Conservation (phyloP, 129 eudicot species). For the Ambrosia artemisiifolia region DNA sequence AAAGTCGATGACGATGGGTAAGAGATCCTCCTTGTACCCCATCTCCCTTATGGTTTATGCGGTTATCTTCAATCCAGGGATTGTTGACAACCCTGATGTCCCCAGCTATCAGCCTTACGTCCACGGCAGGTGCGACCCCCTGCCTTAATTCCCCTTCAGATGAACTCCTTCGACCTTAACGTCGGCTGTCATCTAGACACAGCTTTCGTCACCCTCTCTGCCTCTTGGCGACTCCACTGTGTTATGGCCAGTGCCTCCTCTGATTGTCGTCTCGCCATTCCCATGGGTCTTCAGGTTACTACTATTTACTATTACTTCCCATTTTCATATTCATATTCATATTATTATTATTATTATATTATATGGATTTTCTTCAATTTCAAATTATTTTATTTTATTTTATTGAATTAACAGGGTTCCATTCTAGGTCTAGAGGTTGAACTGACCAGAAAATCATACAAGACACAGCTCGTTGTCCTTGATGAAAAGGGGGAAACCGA, state of each 20-base stretch:
- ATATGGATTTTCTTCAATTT: background rate
- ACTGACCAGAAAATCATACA: conserved; percentile 37
- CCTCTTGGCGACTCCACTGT: conserved; percentile 81
- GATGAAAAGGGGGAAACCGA: conserved; percentile 46
- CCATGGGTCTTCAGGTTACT: conserved; percentile 72
- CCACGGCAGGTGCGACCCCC: too few relatives aligned
- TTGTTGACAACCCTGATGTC: conserved; percentile 80
- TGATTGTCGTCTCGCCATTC: conserved; percentile 75
- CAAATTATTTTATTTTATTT: background rate
- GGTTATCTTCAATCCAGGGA: conserved; percentile 53
- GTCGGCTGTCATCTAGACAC: conserved; percentile 57
- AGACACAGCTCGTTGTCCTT: conserved; percentile 36
- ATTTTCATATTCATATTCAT: too few relatives aligned
- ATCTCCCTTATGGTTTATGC: conserved; percentile 69
- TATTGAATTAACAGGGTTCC: conserved; percentile 81
- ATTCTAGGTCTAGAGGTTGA: conserved; percentile 79
- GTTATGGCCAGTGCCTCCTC: conserved; percentile 63
- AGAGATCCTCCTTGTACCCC: conserved; percentile 40
- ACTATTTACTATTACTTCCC: too few relatives aligned
- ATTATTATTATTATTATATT: too few relatives aligned
- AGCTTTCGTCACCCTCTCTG: conserved; percentile 49
- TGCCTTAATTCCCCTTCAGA: conserved; percentile 81
- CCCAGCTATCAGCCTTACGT: too few relatives aligned
- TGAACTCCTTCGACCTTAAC: too few relatives aligned
- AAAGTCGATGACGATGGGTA: conserved; percentile 46